A percentile compares a stretch with the other conserved stretches of the same genome.
Evolutionary conservation across 352 stramenopile genomes (phyloP).

Genomic region (Pilasporangium apinafurcum): DNA sequence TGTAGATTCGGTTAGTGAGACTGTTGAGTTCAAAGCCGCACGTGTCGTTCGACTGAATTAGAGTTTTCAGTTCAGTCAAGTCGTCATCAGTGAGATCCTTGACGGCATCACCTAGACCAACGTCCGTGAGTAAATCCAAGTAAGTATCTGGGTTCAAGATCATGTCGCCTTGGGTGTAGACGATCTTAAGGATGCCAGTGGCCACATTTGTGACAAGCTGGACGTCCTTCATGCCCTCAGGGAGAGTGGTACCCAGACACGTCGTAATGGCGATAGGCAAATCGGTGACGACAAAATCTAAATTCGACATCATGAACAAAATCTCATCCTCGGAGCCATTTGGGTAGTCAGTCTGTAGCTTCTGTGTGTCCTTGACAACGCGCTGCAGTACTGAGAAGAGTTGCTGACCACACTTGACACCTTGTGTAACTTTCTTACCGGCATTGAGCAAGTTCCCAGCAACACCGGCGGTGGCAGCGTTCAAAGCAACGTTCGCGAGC

Average conservation of each 20-base stretch:
- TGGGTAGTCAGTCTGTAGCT: slow-evolving; percentile 19
- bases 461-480: slow-evolving; percentile 1
- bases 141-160: no score
- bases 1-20: slow-evolving; percentile 38
- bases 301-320: slow-evolving; percentile 30
- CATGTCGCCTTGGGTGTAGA: no score
- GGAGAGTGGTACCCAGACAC: slow-evolving; percentile 24
- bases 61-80: no score
- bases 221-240: slow-evolving; percentile 8
- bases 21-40: slow-evolving; percentile 45
- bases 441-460: background rate
- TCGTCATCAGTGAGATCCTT: no score
- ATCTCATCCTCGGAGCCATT: slow-evolving; percentile 26
- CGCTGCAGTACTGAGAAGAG: slow-evolving; percentile 27
- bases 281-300: slow-evolving; percentile 35
- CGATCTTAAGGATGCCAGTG: slow-evolving; percentile 11
- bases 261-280: slow-evolving; percentile 32
- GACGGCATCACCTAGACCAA: no score
- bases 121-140: no score
- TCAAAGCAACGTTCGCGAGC: slow-evolving; percentile 1
- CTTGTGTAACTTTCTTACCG: slow-evolving; percentile 12
- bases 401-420: slow-evolving; percentile 27
- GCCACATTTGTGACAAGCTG: slow-evolving; percentile 26
- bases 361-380: slow-evolving; percentile 24
- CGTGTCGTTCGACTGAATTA: slow-evolving; percentile 18